A percentile compares a stretch with the other conserved stretches of the same genome.
phyloP scores from a whole-genome alignment of 768 basidiomycete species.

The Boletellus ananas region DNA sequence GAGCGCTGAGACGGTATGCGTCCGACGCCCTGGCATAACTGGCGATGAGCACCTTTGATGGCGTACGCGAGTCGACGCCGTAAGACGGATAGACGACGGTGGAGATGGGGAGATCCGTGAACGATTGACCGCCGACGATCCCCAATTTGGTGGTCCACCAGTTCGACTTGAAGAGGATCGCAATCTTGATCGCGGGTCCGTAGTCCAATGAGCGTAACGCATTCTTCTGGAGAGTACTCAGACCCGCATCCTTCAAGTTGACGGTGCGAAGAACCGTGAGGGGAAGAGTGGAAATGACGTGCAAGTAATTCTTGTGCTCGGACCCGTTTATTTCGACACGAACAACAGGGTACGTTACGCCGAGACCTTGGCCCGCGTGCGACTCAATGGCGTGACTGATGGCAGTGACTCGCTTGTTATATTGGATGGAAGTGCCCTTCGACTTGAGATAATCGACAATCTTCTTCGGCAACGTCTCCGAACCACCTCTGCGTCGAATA shows the following conservation, averaged over 20 bases:
- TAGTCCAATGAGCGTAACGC: slow-evolving; percentile 40
- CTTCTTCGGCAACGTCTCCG: slow-evolving; percentile 20
- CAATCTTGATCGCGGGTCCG: slow-evolving; percentile 39
- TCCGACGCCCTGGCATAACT: slow-evolving; percentile 42
- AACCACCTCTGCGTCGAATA: slow-evolving; percentile 17
- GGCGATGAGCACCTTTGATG: slow-evolving; percentile 34
- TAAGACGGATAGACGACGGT: slow-evolving; percentile 45
- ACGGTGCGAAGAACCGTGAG: slow-evolving; percentile 35
- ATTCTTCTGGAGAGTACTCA: slow-evolving; percentile 30
- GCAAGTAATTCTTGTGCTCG: slow-evolving; percentile 24
- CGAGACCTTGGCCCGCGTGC: too few relatives aligned
- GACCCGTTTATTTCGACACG: neutral
- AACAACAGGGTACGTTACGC: too few relatives aligned
- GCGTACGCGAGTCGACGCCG: slow-evolving; percentile 17
- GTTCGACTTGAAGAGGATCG: slow-evolving; percentile 36
- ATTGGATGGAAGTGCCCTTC: slow-evolving; percentile 8
- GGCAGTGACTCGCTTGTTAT: slow-evolving; percentile 15
- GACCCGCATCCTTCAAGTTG: slow-evolving; percentile 25
- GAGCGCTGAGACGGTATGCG: slow-evolving; percentile 34
- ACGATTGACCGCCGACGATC: slow-evolving; percentile 40
- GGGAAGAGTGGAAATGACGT: slow-evolving; percentile 42
- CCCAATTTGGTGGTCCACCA: slow-evolving; percentile 41
- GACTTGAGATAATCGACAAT: slow-evolving; percentile 16
- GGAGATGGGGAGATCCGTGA: slow-evolving; percentile 39
- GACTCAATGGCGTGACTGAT: slow-evolving; percentile 15